Conservation (phyloP, 1,284 basidiomycete genomes). For the Pyrrhoderma lamaoense region DNA sequence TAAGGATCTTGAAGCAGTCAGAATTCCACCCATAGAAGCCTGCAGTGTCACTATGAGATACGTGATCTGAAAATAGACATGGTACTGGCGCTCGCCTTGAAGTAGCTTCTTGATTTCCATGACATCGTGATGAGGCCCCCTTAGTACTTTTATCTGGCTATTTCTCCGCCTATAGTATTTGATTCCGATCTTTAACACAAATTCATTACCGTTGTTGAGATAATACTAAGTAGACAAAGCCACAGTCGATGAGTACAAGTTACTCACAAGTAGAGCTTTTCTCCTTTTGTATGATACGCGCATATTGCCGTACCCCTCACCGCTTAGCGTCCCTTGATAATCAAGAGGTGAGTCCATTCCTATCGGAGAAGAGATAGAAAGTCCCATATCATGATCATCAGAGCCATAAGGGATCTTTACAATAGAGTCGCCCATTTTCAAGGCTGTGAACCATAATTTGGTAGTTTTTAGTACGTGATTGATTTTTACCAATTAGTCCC, state of each 20-base stretch:
- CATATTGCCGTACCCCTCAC: no score
- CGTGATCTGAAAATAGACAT: neutral
- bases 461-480: no score
- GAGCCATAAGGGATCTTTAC: no score
- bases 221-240: neutral
- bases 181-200: slow-evolving; percentile 4
- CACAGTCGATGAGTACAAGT: neutral
- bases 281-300: no score
- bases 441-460: no score
- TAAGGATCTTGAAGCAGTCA: slow-evolving; percentile 14
- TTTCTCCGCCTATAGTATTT: neutral
- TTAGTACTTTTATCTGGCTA: neutral
- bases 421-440: no score
- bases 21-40: slow-evolving; percentile 3
- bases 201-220: neutral
- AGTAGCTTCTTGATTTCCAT: slow-evolving; percentile 16
- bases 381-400: no score
- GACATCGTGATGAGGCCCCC: slow-evolving; percentile 15
- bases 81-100: slow-evolving; percentile 2
- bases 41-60: neutral
- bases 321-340: no score
- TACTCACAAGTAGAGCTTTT: neutral
- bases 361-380: no score
- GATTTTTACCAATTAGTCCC: no score
- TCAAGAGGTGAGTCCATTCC: no score